phyloP scores from a whole-genome alignment of 768 basidiomycete genomes.

The Daedalea quercina region DNA sequence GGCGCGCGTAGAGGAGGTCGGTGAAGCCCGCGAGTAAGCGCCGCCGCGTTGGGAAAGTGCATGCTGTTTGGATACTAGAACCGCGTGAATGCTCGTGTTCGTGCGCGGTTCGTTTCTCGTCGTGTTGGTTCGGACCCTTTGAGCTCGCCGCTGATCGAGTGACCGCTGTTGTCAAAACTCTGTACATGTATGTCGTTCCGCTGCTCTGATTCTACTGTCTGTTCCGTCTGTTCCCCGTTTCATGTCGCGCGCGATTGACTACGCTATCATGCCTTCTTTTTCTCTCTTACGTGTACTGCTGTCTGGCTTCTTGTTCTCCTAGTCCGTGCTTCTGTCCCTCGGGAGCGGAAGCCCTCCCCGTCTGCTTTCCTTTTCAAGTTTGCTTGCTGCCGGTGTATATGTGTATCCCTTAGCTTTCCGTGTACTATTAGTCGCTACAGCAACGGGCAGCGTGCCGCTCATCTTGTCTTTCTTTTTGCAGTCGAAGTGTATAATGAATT shows the following conservation, averaged over 20 bases:
- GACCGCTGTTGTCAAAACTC: background rate
- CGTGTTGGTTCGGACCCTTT: background rate
- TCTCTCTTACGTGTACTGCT: background rate
- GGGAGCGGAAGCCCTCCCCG: background rate
- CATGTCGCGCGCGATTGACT: too few relatives aligned
- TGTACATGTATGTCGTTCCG: background rate
- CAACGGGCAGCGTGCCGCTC: too few relatives aligned
- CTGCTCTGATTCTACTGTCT: too few relatives aligned
- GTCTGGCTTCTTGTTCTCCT: background rate
- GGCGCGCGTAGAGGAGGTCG: background rate
- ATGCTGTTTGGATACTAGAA: background rate
- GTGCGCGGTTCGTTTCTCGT: background rate
- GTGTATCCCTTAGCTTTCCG: slow-evolving; percentile 1
- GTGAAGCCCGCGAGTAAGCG: background rate
- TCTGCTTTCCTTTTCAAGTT: background rate
- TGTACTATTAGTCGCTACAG: too few relatives aligned
- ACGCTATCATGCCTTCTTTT: too few relatives aligned
- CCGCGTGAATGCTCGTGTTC: background rate
- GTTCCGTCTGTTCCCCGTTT: too few relatives aligned
- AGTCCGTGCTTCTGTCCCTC: background rate
- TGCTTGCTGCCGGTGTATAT: background rate
- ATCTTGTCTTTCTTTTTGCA: too few relatives aligned
- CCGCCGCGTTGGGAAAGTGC: background rate
- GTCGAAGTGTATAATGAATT: too few relatives aligned
- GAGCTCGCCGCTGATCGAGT: background rate